A percentile compares a stretch with the other conserved stretches of the same genome.
Evolutionary conservation across 192 early-diverging fungal genomes (phyloP).

Genomic region (Coemansia brasiliensis): DNA sequence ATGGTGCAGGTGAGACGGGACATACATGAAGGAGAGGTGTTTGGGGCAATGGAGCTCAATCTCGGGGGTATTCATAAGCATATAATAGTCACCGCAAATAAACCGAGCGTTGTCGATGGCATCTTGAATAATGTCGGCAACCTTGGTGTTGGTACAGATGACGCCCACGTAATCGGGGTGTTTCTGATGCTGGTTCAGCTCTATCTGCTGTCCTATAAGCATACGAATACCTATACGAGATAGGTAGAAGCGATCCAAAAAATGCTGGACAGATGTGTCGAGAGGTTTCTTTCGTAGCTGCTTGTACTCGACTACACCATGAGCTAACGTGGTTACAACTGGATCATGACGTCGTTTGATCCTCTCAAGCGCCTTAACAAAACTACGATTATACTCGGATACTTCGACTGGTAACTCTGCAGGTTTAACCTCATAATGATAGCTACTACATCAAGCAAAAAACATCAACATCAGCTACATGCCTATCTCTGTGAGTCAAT

Average conservation of each 20-base stretch:
- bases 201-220: constrained; percentile 88
- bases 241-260: constrained; percentile 95
- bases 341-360: constrained; percentile 94
- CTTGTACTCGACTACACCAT: constrained; percentile 94
- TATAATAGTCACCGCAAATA: constrained; percentile 90
- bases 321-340: constrained; percentile 87
- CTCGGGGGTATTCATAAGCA: constrained; percentile 77
- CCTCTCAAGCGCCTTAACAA: constrained; percentile 85
- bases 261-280: constrained; percentile 80
- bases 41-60: constrained; percentile 72
- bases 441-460: constrained; percentile 31
- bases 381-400: constrained; percentile 74
- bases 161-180: constrained; percentile 85
- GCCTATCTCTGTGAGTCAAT: background rate
- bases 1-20: constrained; percentile 92
- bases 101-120: constrained; percentile 87
- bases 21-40: constrained; percentile 93
- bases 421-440: constrained; percentile 52
- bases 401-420: constrained; percentile 67
- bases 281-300: constrained; percentile 54
- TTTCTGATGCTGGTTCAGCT: constrained; percentile 61
- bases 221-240: constrained; percentile 98
- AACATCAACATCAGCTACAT: background rate
- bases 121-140: constrained; percentile 80
- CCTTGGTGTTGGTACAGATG: constrained; percentile 86